A percentile compares a stretch with the other conserved stretches of the same genome.
These are phyloP conservation scores for Botrytis pseudocinerea DNA, from an alignment of 2,329 filamentous ascomycete genomes.

Conservation along the genomic window DNA sequence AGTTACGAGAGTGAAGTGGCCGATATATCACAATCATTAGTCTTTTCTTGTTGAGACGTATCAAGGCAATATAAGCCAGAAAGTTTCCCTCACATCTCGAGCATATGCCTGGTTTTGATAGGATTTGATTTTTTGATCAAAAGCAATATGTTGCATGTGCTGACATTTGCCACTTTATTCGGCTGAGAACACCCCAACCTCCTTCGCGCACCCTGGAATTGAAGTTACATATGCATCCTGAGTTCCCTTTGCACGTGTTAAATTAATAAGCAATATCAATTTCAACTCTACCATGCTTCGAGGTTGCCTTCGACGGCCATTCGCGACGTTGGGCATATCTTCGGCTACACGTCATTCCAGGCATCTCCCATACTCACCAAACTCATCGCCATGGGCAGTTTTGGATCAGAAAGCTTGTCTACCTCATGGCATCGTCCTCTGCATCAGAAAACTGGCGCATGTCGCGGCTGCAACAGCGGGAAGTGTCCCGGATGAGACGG, in stretches of 20 bases:
- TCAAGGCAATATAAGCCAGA: not conserved
- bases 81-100: not conserved
- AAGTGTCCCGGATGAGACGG: not conserved
- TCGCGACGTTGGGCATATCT: not conserved
- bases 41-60: not conserved
- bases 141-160: not conserved
- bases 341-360: not conserved
- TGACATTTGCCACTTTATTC: slow-evolving; percentile 2
- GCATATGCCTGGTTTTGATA: not conserved
- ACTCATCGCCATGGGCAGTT: not conserved
- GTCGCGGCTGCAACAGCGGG: not conserved
- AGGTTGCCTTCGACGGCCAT: not conserved
- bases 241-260: not conserved
- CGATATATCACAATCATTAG: not conserved
- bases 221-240: not conserved
- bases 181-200: not conserved
- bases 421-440: not conserved
- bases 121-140: not conserved
- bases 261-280: not conserved
- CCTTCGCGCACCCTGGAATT: not conserved
- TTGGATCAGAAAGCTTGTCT: not conserved
- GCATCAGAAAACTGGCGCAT: not conserved
- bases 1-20: not conserved
- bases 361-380: not conserved
- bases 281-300: not conserved